These are phyloP conservation scores for Colletotrichum noveboracense DNA, from an alignment of 2,329 filamentous ascomycete species.

Conservation along the genomic window DNA sequence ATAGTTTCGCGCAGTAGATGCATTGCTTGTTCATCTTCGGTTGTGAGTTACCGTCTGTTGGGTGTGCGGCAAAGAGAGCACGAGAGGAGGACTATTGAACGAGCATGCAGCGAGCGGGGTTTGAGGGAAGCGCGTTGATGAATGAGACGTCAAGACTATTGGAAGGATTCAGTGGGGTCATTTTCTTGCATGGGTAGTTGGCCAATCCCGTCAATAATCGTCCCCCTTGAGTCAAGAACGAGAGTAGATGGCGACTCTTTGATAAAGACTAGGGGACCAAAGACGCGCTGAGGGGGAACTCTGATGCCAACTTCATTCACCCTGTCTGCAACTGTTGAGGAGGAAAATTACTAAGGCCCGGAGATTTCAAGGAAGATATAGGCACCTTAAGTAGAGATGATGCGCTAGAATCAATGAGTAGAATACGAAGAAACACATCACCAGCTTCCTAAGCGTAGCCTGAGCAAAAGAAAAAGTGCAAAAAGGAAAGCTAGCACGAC, in stretches of 20 bases:
- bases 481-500: constrained; percentile 5
- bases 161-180: neutral
- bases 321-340: neutral
- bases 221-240: neutral
- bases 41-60: neutral
- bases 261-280: neutral
- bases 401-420: neutral
- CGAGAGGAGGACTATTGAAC: neutral
- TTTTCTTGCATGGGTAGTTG: neutral
- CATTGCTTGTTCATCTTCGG: neutral
- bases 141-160: neutral
- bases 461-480: neutral
- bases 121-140: neutral
- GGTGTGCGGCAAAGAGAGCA: neutral
- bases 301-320: accelerated
- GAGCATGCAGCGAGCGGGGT: neutral
- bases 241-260: neutral
- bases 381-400: neutral
- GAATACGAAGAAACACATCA: neutral
- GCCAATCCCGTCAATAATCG: neutral
- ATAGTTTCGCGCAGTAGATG: neutral
- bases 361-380: neutral
- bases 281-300: neutral
- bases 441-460: neutral
- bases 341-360: neutral